Evolutionary conservation across 257 asterid species (phyloP).

Genomic region (Petrea volubilis): DNA sequence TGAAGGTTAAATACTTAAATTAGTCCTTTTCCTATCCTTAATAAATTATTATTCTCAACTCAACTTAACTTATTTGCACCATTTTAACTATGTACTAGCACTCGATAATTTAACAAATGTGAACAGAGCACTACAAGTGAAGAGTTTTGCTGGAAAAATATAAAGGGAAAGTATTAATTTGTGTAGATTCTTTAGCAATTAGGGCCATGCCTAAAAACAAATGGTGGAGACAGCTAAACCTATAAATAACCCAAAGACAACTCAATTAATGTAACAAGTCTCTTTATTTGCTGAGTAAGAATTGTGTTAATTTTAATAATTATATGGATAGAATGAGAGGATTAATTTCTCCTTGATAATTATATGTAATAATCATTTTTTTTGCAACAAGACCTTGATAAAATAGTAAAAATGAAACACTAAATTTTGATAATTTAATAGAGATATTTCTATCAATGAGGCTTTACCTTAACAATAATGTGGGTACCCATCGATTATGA

Average conservation of each 20-base stretch:
- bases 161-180: background rate
- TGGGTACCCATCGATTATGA: no score
- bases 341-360: no score
- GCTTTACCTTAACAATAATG: no score
- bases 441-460: no score
- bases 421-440: no score
- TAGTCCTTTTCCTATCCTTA: no score
- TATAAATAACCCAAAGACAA: background rate
- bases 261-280: background rate
- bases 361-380: no score
- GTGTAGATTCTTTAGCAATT: background rate
- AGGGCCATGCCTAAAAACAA: background rate
- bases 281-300: background rate
- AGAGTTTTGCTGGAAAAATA: background rate
- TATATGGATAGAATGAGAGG: background rate
- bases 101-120: background rate
- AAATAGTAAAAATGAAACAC: no score
- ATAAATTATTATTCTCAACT: no score
- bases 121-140: background rate
- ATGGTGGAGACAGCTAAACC: constrained; percentile 22
- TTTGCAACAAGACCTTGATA: no score
- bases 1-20: no score
- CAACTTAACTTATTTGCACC: background rate
- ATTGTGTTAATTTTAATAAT: background rate
- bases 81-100: background rate